phyloP scores from a whole-genome alignment of 768 basidiomycete species.

The Megacollybia marginata region DNA sequence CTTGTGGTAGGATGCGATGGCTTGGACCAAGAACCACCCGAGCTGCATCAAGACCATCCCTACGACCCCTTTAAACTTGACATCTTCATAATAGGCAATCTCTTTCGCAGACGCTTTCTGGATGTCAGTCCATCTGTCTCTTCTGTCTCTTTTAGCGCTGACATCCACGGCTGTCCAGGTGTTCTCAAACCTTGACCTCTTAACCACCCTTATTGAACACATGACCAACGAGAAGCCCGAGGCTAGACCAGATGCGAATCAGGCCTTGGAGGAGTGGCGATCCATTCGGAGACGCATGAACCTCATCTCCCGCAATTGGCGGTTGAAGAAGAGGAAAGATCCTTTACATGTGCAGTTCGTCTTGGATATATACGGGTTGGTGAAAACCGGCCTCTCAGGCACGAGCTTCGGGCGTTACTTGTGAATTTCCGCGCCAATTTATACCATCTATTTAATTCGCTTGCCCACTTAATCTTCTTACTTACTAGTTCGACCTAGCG shows the following conservation, averaged over 20 bases:
- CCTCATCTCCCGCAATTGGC: background rate
- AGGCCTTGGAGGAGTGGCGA: background rate
- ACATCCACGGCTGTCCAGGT: background rate
- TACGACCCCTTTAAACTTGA: background rate
- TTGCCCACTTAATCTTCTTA: no score
- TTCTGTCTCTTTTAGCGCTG: background rate
- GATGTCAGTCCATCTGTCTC: background rate
- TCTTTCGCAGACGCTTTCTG: background rate
- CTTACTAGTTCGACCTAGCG: no score
- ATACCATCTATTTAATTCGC: no score
- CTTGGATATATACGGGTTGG: background rate
- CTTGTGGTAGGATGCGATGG: background rate
- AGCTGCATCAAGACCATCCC: background rate
- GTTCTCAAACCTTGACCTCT: background rate
- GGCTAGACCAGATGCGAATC: background rate
- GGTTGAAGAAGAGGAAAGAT: background rate
- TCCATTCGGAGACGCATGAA: background rate
- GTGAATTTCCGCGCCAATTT: no score
- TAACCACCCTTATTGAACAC: background rate
- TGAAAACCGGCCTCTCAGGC: background rate
- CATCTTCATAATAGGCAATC: background rate
- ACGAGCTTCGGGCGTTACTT: background rate
- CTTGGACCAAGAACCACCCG: background rate
- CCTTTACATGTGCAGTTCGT: background rate
- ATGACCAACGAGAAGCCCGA: background rate